Evolutionary conservation across 495 filamentous ascomycete species (phyloP).

Genomic region (Xylona heveae): DNA sequence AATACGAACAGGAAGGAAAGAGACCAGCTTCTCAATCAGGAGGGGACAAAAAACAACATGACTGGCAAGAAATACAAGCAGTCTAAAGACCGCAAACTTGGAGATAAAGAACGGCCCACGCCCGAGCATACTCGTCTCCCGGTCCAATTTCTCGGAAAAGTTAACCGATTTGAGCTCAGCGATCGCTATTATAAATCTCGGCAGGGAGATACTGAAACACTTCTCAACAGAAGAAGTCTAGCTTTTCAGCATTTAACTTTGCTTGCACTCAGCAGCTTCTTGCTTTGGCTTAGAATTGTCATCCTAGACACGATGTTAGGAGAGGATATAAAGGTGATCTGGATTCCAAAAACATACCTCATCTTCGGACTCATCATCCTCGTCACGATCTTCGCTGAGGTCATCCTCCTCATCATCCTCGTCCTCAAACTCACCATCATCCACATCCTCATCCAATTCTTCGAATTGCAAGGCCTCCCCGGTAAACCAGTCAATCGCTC

Average conservation of each 20-base stretch:
- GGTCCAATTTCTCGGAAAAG: no score
- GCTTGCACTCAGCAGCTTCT: constrained; percentile 98
- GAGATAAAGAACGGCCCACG: no score
- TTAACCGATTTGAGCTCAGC: no score
- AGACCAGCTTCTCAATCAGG: no score
- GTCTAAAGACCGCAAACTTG: no score
- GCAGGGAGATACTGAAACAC: no score
- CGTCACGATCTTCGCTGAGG: constrained; percentile 64
- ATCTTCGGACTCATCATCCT: constrained; percentile 79
- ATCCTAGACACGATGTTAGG: constrained; percentile 41
- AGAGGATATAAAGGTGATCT: constrained; percentile 8
- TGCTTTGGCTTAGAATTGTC: constrained; percentile 93
- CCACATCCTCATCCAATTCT: constrained; percentile 73
- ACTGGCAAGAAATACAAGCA: no score
- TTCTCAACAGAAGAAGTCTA: no score
- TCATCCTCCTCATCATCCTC: constrained; percentile 90
- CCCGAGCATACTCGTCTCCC: no score
- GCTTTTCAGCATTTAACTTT: constrained; percentile 80
- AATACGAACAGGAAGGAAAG: no score
- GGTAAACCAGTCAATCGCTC: constrained; percentile 98
- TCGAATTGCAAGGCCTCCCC: constrained; percentile 96
- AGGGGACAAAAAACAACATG: no score
- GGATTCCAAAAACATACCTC: constrained; percentile 39
- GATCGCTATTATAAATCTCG: no score
- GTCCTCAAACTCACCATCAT: constrained; percentile 64